Evolutionary conservation across 805 yeast genomes (phyloP).

Genomic region (Isabelozyma heimii): DNA sequence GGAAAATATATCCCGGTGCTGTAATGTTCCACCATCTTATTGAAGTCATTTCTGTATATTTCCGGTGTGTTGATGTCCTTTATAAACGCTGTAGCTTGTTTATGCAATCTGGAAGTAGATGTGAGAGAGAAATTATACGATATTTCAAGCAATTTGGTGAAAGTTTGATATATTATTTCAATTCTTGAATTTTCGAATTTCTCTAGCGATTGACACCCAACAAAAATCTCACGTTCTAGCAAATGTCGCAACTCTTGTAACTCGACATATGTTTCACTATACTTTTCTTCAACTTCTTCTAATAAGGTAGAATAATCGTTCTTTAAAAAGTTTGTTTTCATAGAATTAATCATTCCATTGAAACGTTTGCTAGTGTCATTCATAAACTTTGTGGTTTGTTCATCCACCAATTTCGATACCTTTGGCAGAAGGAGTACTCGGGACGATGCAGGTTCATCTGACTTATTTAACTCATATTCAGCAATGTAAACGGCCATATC

Average conservation of each 20-base stretch:
- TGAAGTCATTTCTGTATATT: constrained; percentile 21
- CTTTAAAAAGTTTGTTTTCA: constrained; percentile 28
- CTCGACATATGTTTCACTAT: constrained; percentile 31
- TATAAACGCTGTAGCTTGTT: constrained; percentile 19
- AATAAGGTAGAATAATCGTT: constrained; percentile 26
- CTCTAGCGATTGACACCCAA: constrained; percentile 22
- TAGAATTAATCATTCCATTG: constrained; percentile 30
- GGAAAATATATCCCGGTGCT: constrained; percentile 42
- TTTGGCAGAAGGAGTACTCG: not conserved
- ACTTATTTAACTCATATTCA: constrained; percentile 4
- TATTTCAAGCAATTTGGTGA: constrained; percentile 32
- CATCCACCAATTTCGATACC: constrained; percentile 3
- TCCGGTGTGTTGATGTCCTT: constrained; percentile 14
- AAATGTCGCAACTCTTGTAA: constrained; percentile 28
- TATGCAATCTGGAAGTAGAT: constrained; percentile 21
- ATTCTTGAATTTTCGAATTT: constrained; percentile 34
- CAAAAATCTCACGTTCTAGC: constrained; percentile 26
- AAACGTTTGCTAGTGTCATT: constrained; percentile 26
- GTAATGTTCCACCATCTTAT: constrained; percentile 18
- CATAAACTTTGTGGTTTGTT: constrained; percentile 8
- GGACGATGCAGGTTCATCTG: not conserved
- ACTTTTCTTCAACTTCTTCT: constrained; percentile 24
- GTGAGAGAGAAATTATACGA: constrained; percentile 23
- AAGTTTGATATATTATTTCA: constrained; percentile 28
- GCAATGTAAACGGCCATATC: constrained; percentile 24